Base-by-base conservation (phyloP, 2,329 filamentous ascomycete species). In the Aspergillus awamori region DNA sequence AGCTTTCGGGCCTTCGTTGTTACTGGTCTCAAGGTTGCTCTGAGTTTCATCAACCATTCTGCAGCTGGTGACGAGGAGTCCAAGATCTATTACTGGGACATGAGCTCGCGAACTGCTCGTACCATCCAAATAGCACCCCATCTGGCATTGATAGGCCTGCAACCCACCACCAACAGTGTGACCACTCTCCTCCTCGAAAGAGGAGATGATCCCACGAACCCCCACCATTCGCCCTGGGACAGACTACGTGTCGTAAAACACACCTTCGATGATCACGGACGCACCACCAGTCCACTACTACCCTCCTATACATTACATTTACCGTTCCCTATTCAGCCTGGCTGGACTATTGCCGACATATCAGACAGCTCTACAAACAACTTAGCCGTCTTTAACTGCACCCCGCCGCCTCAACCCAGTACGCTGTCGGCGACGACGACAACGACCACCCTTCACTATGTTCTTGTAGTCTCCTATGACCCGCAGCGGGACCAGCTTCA, bases 81-180 rank as follows among this genome's bases (percentile, higher is more conserved):
- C 26, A 33, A 72, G 28, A 58, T 74, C 11, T 64, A 36, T 36
- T 36, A 72, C 38, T 72, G 70, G 63, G 57, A 67, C 15, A 61
- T 70, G 43, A 30, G 65, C 10, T 58, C 67, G 4, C 57, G 56
- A 8, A 33, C 59, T 7, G 56, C 66, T 54, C 71, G 63, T 28
- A 64, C 57, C 3, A 24, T 70, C 43, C 10, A 47, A 11, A 47
- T 63, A 5, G 51, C 48, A n/a, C 24, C 26, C 11, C 17, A 53
- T 2, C 53, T 67, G 33, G 54, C 63, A 33, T 55, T 63, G 2
- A 48, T 72, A 33, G 65, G 66, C 7, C 20, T 69, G 36, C 57
- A 67, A 24, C 41, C 65, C 17, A 43, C 53, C 3, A 45, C 61
- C 28, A 63, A 68, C 38, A 48, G 49, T 28, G 45, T 74, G n/a